Percentiles rank a stretch among this genome's conserved stretches.
Conservation (phyloP, 208 protist species). For the Lotmaria passim region DNA sequence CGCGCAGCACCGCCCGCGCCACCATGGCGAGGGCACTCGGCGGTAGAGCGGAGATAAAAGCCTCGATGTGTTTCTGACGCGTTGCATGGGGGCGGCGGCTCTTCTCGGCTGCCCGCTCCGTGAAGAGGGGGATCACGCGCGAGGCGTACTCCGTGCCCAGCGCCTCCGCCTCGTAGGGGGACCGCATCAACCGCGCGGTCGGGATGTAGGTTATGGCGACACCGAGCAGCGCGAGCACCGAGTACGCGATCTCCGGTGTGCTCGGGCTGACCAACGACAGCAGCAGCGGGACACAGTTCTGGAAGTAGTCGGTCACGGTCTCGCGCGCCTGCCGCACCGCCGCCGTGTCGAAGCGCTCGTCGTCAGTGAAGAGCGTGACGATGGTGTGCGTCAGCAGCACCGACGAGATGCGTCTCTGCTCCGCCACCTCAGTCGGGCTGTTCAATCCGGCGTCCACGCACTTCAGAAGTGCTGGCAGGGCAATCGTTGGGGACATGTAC, state of each 20-base stretch:
- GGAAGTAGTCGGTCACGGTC: slow-evolving; percentile 39
- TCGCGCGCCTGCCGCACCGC: slow-evolving; percentile 27
- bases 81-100: not conserved
- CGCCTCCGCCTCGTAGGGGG: slow-evolving; percentile 14
- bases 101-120: slow-evolving; percentile 15
- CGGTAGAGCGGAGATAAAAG: slow-evolving; percentile 28
- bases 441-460: slow-evolving; percentile 42
- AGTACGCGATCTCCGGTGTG: slow-evolving; percentile 3
- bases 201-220: slow-evolving; percentile 26
- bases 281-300: slow-evolving; percentile 28
- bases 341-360: slow-evolving; percentile 17
- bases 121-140: slow-evolving; percentile 20
- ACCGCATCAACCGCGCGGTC: slow-evolving; percentile 1
- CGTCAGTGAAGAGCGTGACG: slow-evolving; percentile 22
- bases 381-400: slow-evolving; percentile 37
- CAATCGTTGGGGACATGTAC: slow-evolving; percentile 43
- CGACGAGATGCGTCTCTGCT: slow-evolving; percentile 35
- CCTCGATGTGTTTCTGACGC: slow-evolving; percentile 5
- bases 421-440: slow-evolving; percentile 38
- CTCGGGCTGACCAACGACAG: slow-evolving; percentile 47
- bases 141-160: slow-evolving; percentile 21
- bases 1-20: slow-evolving; percentile 14
- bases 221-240: slow-evolving; percentile 27
- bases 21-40: slow-evolving; percentile 17
- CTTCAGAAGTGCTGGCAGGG: slow-evolving; percentile 36